Evolutionary conservation across 2,329 filamentous ascomycete species (phyloP), one percentile per base, ranked within the genome.

Genomic region (Pseudogymnoascus sp.): DNA sequence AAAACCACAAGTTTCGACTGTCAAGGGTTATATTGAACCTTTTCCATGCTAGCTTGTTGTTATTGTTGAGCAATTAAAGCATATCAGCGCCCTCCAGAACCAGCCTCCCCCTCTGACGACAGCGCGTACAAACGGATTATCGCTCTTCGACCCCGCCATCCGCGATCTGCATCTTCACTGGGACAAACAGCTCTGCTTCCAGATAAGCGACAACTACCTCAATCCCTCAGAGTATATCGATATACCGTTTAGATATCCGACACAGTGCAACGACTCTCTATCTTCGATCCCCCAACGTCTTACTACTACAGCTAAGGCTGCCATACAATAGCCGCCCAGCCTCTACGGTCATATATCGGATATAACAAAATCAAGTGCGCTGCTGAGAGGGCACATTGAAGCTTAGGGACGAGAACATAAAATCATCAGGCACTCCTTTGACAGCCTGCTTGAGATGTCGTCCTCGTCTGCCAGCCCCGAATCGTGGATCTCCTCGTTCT

Each of bases 401-500:
- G 47, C 47, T 54, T 54, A 32, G 47, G 47, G 47, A 54, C 47
- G 47, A 54, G 47, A 54, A 28, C 47, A 54, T 54, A 54, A 20
- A 54, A 54, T 54, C 47, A 54, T 54, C 47, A 18, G 47, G 47
- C 47, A 32, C 8, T 54, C 25, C 32, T 30, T 54, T 16, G 47
- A 32, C n/a, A 54, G 47, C 47, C 47, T 54, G 47, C 47, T 54
- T 54, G 47, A 54, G 47, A 54, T 54, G 47, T 54, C 47, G 47
- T 54, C 47, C 47, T 54, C 47, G 25, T 34, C 18, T 57, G 54
- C 34, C 20, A 37, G 32, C 38, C 59, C 22, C 61, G 94, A 99
- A 79, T 96, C 92, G 61, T 99, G 94, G 94, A 97, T 99, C 78
- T 89, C 91, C 65, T 95, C 92, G 62, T 99, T 97, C 75, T 99